Conservation (phyloP, 2,329 filamentous ascomycete species). For the Tolypocladium capitatum region DNA sequence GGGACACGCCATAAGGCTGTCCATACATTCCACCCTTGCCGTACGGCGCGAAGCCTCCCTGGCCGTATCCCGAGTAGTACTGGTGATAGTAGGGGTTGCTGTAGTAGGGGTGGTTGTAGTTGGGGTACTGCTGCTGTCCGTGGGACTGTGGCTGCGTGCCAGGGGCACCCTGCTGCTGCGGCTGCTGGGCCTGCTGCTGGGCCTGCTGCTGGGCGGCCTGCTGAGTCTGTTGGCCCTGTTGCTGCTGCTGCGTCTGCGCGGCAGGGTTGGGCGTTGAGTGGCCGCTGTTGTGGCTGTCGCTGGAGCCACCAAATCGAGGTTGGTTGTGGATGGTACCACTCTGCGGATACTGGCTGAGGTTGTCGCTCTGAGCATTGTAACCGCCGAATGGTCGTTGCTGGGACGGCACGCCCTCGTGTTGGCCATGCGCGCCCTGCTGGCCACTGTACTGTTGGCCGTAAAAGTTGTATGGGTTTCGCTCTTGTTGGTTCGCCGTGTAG, state of each 20-base stretch:
- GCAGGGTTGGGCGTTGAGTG: conserved; percentile 83
- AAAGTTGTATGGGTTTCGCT: conserved; percentile 69
- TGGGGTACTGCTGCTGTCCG: conserved; percentile 36
- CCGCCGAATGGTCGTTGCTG: conserved; percentile 69
- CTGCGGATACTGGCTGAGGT: conserved; percentile 58
- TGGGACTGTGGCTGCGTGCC: conserved; percentile 31
- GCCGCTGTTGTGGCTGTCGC: conserved; percentile 71
- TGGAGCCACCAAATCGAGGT: conserved; percentile 43
- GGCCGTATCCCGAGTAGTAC: conserved; percentile 43
- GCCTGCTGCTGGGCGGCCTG: conserved; percentile 28
- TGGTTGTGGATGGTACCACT: conserved; percentile 45
- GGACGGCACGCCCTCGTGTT: conserved; percentile 56
- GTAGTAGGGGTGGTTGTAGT: conserved; percentile 46
- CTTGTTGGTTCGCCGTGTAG: conserved; percentile 63
- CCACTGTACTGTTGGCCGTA: conserved; percentile 51
- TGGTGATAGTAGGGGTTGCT: conserved; percentile 49
- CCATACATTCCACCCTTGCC: conserved; percentile 42
- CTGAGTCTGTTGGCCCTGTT: conserved; percentile 20
- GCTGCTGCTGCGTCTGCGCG: conserved; percentile 35
- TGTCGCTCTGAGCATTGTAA: conserved; percentile 56
- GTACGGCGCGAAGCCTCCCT: conserved; percentile 40
- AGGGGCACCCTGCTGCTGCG: conserved; percentile 29
- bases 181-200: conserved; percentile 21
- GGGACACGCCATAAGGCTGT: conserved; percentile 43
- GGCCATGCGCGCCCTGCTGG: conserved; percentile 44